Percentiles rank a stretch among this genome's conserved stretches.
These are phyloP conservation scores for Marasmius tenuissimus DNA, from an alignment of 1,284 basidiomycete genomes.

Conservation along the genomic window DNA sequence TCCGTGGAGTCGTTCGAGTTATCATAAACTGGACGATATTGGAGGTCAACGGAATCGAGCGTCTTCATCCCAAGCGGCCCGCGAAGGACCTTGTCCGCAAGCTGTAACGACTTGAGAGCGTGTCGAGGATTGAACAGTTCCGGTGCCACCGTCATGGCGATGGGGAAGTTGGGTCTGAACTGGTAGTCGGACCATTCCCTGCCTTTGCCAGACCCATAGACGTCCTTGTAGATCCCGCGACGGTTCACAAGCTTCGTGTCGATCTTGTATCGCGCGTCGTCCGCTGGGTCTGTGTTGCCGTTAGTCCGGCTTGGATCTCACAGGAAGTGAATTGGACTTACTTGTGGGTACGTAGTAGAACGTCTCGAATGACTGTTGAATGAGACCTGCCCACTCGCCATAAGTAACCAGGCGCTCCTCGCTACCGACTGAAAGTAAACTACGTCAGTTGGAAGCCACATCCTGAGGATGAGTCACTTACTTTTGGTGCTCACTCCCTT, in stretches of 20 bases:
- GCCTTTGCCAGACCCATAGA: slow-evolving; percentile 84
- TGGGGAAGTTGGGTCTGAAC: slow-evolving; percentile 88
- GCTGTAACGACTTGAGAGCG: slow-evolving; percentile 75
- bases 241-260: slow-evolving; percentile 79
- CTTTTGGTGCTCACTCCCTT: slow-evolving; percentile 82
- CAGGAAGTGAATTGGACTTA: slow-evolving; percentile 31
- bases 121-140: slow-evolving; percentile 87
- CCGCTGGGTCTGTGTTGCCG: slow-evolving; percentile 53
- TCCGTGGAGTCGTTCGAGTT: slow-evolving; percentile 91
- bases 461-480: slow-evolving; percentile 41
- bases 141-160: slow-evolving; percentile 96
- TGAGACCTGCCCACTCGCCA: slow-evolving; percentile 84
- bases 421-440: slow-evolving; percentile 61
- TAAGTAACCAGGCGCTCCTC: slow-evolving; percentile 78
- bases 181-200: slow-evolving; percentile 98
- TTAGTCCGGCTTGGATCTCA: not conserved
- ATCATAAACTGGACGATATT: slow-evolving; percentile 89
- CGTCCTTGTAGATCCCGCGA: slow-evolving; percentile 98
- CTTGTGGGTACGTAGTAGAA: slow-evolving; percentile 88
- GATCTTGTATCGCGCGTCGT: slow-evolving; percentile 76
- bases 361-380: slow-evolving; percentile 88
- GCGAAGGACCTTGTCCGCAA: slow-evolving; percentile 77
- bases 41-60: slow-evolving; percentile 79
- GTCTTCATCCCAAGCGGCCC: slow-evolving; percentile 94
- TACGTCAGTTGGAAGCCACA: slow-evolving; percentile 9